Base-by-base conservation (phyloP, 345 rosid genomes). In the Dimocarpus longan region DNA sequence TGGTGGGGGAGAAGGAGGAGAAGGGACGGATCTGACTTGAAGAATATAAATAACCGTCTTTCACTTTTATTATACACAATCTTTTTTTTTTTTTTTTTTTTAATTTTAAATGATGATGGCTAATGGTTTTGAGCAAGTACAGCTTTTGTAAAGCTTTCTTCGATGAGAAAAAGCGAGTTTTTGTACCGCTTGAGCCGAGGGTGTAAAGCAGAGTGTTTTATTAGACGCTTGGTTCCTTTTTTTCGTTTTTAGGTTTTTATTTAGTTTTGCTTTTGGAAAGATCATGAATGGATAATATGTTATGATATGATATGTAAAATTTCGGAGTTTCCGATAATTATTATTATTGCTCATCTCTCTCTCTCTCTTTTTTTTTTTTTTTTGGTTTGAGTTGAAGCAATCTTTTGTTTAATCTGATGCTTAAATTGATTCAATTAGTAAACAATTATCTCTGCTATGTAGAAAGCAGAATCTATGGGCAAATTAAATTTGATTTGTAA, bases 11-110 rank as follows among this genome's bases (percentile, higher is more conserved):
- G 28, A 1, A 4, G 74, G 28, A 1, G 18, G 74, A 21, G 75
- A 63, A 81, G 80, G 3, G 66, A 40, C n/a, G 44, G 76, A 81
- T 76, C 42, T 76, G 24, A 68, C 57, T 40, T 48, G 73, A 79
- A 42, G 54, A 10, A 11, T 11, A 46, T 46, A 46, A 46, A 46
- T 3, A 1, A 46, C 52, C 52, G 10, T 11, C 52, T 7, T 7
- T 46, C 52, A 8, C 52, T 46, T 46, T 8, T 46, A 46, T 46
- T 7, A 46, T 7, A 46, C 12, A 11, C 12, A 3, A 46, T 3
- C 3, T 3, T 0, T 46, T 46, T 8, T 46, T 46, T 46, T 46
- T 11, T 2, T 52, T 52, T 52, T 52, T 1, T 11, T 4, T 50
- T n/a, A n/a, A n/a, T 2, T 50, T 2, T 50, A 50, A 3, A 52